Conservation (phyloP, 768 basidiomycete genomes). For the Gelatoporia subvermispora region DNA sequence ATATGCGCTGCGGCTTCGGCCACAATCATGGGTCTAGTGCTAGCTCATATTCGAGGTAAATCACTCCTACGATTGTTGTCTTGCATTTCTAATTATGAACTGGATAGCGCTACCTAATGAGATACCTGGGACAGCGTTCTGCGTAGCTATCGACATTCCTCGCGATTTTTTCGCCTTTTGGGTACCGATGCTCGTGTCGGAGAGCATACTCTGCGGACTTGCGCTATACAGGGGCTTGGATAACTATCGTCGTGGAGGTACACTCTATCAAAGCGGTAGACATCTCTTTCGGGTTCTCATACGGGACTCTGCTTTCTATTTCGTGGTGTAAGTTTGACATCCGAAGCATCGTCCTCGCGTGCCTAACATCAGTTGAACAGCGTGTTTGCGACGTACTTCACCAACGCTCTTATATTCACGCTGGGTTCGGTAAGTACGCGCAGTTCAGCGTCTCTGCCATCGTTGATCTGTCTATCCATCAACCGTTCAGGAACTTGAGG, state of each 20-base stretch:
- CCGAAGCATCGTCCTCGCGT: neutral
- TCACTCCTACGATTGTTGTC: neutral
- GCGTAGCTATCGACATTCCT: slow-evolving; percentile 35
- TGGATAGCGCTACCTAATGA: slow-evolving; percentile 6
- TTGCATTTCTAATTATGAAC: neutral
- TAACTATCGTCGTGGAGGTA: slow-evolving; percentile 29
- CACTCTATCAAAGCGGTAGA: slow-evolving; percentile 37
- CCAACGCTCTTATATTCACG: slow-evolving; percentile 32
- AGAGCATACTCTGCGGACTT: slow-evolving; percentile 46
- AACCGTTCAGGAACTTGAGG: slow-evolving; percentile 14
- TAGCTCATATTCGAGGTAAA: slow-evolving; percentile 38
- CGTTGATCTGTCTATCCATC: slow-evolving; percentile 36
- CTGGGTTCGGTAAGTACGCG: slow-evolving; percentile 17
- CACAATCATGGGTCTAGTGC: slow-evolving; percentile 42
- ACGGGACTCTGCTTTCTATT: slow-evolving; percentile 53
- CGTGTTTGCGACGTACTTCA: slow-evolving; percentile 51
- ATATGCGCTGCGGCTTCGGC: slow-evolving; percentile 36
- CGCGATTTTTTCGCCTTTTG: slow-evolving; percentile 50
- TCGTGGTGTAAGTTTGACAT: slow-evolving; percentile 41
- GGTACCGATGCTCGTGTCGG: slow-evolving; percentile 54
- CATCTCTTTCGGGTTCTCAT: slow-evolving; percentile 46
- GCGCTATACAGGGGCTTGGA: slow-evolving; percentile 48
- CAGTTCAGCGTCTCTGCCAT: slow-evolving; percentile 20
- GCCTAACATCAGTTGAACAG: slow-evolving; percentile 23
- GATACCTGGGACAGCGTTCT: slow-evolving; percentile 29